A percentile compares a stretch with the other conserved stretches of the same genome.
Evolutionary conservation across 192 early-diverging fungal species (phyloP).

Genomic region (Geosiphon pyriformis): DNA sequence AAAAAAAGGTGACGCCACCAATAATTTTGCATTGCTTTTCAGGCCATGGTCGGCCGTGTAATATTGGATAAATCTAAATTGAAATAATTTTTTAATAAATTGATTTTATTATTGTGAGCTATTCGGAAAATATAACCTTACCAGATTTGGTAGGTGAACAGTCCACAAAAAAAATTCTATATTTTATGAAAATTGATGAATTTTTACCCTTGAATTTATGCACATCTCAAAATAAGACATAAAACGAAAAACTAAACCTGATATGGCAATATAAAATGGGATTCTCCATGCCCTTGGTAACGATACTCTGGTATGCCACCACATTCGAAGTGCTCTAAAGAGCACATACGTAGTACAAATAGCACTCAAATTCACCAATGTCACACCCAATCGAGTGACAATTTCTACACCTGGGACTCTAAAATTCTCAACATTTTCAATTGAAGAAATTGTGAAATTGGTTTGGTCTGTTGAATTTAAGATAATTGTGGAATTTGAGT

Average conservation of each 20-base stretch:
- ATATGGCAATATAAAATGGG: conserved; percentile 16
- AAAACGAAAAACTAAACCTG: conserved; percentile 4
- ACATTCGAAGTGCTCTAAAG: not conserved
- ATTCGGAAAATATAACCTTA: not conserved
- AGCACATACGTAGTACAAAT: conserved; percentile 5
- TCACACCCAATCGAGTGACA: not conserved
- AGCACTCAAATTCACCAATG: not conserved
- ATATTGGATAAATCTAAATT: not conserved
- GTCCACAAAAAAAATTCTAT: not conserved
- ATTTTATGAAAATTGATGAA: too few relatives aligned
- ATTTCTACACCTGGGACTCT: not conserved
- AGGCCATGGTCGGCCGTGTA: conserved; percentile 4
- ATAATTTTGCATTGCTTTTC: not conserved
- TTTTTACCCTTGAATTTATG: too few relatives aligned
- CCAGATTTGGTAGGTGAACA: not conserved
- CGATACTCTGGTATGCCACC: not conserved
- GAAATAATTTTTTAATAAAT: not conserved
- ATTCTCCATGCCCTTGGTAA: conserved; percentile 11
- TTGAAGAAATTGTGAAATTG: too few relatives aligned
- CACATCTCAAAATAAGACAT: too few relatives aligned
- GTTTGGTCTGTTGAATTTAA: too few relatives aligned
- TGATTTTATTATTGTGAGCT: too few relatives aligned
- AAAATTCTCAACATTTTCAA: too few relatives aligned
- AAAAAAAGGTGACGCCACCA: conserved; percentile 8
- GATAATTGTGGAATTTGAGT: too few relatives aligned